Conservation (phyloP, 306 rosid species). For the Cicer bijugum region DNA sequence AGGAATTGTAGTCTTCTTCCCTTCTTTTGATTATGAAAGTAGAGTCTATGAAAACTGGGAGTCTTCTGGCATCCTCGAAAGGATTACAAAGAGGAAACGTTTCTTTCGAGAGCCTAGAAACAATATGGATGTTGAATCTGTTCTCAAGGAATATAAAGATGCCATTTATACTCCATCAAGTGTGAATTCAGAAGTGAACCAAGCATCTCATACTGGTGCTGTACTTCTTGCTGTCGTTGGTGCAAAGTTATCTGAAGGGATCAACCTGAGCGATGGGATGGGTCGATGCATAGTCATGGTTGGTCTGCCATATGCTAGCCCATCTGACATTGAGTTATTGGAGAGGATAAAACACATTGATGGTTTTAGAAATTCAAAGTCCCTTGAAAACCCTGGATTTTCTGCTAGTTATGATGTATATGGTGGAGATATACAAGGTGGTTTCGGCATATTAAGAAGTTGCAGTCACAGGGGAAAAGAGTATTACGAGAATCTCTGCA, state of each 20-base stretch:
- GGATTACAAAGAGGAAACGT: conserved; percentile 78
- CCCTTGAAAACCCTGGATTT: conserved; percentile 43
- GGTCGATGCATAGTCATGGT: conserved; percentile 93
- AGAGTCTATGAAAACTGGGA: conserved; percentile 77
- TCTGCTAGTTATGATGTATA: conserved; percentile 49
- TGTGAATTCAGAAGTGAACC: conserved; percentile 52
- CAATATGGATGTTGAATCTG: conserved; percentile 78
- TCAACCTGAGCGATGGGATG: conserved; percentile 98
- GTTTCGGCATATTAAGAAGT: conserved; percentile 77
- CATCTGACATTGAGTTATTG: conserved; percentile 82
- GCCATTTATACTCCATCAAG: conserved; percentile 52
- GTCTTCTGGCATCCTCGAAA: conserved; percentile 76
- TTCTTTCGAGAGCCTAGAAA: conserved; percentile 92
- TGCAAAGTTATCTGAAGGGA: conserved; percentile 94
- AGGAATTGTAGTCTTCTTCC: conserved; percentile 93
- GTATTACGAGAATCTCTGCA: conserved; percentile 94
- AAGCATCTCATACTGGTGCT: conserved; percentile 66
- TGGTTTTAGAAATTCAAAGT: conserved; percentile 57
- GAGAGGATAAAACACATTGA: conserved; percentile 94
- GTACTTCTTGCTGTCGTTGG: conserved; percentile 90
- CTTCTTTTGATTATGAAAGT: conserved; percentile 90
- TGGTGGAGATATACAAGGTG: conserved; percentile 61
- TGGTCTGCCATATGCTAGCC: conserved; percentile 95
- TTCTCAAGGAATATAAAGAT: conserved; percentile 81
- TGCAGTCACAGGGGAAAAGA: conserved; percentile 85